These are phyloP conservation scores for Saccharomycopsis lassenensis DNA, from an alignment of 805 yeast genomes.

Conservation along the genomic window DNA sequence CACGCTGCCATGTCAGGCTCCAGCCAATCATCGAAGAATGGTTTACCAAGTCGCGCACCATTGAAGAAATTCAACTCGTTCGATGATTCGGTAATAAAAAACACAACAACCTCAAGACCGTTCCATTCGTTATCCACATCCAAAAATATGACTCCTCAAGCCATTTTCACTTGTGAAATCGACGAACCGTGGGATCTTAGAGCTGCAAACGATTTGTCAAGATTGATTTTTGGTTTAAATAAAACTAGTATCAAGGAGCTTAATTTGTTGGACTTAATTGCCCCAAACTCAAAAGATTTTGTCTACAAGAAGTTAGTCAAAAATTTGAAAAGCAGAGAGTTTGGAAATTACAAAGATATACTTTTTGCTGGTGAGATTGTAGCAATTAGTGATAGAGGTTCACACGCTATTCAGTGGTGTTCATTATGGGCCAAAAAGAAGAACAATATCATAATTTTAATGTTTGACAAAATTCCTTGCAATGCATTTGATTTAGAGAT, in stretches of 20 bases:
- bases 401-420: conserved; percentile 60
- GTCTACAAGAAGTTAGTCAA: conserved; percentile 44
- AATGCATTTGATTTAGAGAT: conserved; percentile 51
- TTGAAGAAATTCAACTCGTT: conserved; percentile 16
- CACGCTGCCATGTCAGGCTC: too few relatives aligned
- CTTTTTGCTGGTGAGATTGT: conserved; percentile 77
- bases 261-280: conserved; percentile 65
- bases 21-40: too few relatives aligned
- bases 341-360: conserved; percentile 31
- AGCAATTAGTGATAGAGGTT: conserved; percentile 47
- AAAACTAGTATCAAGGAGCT: conserved; percentile 42
- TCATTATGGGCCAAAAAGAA: conserved; percentile 83
- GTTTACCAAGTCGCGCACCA: conserved; percentile 8
- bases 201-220: conserved; percentile 85
- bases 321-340: conserved; percentile 6
- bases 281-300: conserved; percentile 63
- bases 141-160: conserved; percentile 67
- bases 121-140: conserved; percentile 59
- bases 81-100: conserved; percentile 7
- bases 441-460: conserved; percentile 62
- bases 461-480: conserved; percentile 77
- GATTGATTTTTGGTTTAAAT: conserved; percentile 75
- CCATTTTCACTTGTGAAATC: conserved; percentile 69
- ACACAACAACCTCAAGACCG: conserved; percentile 27
- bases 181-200: conserved; percentile 69